Base-by-base conservation (phyloP, 371 early-diverging fungal species). In the Lichtheimia corymbifera region DNA sequence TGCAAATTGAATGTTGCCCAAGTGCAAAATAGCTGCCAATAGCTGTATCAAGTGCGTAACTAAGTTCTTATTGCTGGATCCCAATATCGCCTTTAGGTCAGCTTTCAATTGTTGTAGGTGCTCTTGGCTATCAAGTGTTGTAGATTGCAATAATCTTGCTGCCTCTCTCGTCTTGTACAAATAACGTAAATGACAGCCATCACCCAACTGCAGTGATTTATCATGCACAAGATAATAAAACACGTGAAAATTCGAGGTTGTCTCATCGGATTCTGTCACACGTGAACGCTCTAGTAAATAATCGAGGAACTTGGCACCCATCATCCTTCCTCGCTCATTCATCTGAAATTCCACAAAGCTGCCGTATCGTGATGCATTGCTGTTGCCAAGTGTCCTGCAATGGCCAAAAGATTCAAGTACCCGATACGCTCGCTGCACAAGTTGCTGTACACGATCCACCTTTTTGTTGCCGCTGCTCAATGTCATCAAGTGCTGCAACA, bases 291-390 rank as follows among this genome's bases (percentile, higher is more conserved):
- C 98, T 17, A 98, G 79, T 55, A 96, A 81, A 70, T 94, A 97
- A 61, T 93, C 91, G 45, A 94, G 77, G 58, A 91, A 74, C 72
- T 93, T 95, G 7, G 89, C 89, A 24, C 97, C 96, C 11, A 90
- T 80, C 70, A 98, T 85, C 14, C 88, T 86, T 6, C 96, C 94
- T n/a, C 87, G 83, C 61, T 85, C 90, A 70, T 93, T 88, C 67
- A 95, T 97, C 66, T 94, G 95, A 50, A 93, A 74, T 71, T 95
- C 95, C 4, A 88, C 88, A 67, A 94, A 95, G 43, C 88, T 84
- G 13, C 93, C 97, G 55, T 90, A 93, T 54, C 94, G 84, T 5
- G 95, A 92, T 15, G 93, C 92, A 74, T 94, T 89, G 53, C 78
- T 69, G 77, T 96, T 94, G 51, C 68, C 66, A 5, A 78, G 52